phyloP scores from a whole-genome alignment of 306 rosid genomes.

The Pueraria montana region DNA sequence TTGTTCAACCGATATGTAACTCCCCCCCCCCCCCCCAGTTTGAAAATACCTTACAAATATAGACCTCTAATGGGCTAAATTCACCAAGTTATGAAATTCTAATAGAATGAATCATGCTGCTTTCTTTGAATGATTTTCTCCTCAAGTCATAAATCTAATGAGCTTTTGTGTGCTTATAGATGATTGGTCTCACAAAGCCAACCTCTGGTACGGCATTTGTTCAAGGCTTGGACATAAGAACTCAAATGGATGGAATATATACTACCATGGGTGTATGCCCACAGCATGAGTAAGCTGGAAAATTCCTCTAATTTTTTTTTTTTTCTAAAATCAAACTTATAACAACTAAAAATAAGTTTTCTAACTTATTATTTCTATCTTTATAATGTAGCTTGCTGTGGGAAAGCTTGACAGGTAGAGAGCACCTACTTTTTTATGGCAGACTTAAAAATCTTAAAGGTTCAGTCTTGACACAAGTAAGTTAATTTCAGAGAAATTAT shows the following conservation, averaged over 20 bases:
- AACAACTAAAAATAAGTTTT: neutral
- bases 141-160: conserved; percentile 34
- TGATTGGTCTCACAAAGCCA: conserved; percentile 94
- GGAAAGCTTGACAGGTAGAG: conserved; percentile 90
- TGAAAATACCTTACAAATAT: neutral
- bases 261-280: conserved; percentile 96
- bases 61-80: conserved; percentile 25
- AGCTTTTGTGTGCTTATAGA: conserved; percentile 56
- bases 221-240: conserved; percentile 75
- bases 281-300: conserved; percentile 83
- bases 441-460: conserved; percentile 92
- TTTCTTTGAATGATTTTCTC: conserved; percentile 33
- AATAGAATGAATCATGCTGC: conserved; percentile 1
- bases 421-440: conserved; percentile 92
- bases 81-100: conserved; percentile 11
- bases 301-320: conserved; percentile 22
- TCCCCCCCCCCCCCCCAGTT: neutral
- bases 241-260: conserved; percentile 79
- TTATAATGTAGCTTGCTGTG: conserved; percentile 73
- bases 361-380: neutral
- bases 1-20: conserved; percentile 8
- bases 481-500: conserved; percentile 36
- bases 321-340: conserved; percentile 14
- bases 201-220: conserved; percentile 80
- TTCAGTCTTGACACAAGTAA: conserved; percentile 71